Percentiles rank a stretch among this genome's conserved stretches.
These are phyloP conservation scores for Lecanicillium sp. DNA, from an alignment of 2,329 filamentous ascomycete genomes.

Conservation along the genomic window DNA sequence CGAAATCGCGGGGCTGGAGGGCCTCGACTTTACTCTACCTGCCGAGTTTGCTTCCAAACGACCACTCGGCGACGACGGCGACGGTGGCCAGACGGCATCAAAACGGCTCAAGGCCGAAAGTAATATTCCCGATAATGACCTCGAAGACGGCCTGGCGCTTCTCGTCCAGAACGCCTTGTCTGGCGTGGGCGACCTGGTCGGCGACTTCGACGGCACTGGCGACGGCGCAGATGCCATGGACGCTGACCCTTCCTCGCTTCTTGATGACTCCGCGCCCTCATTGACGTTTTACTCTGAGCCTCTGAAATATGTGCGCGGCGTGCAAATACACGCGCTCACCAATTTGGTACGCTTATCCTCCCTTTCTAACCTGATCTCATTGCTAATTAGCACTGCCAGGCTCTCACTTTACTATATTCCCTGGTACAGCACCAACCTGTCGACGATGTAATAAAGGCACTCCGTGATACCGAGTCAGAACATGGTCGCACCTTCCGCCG, in stretches of 20 bases:
- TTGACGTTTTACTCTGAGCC: conserved; percentile 28
- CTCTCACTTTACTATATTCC: conserved; percentile 7
- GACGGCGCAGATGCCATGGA: conserved; percentile 23
- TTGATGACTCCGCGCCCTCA: conserved; percentile 20
- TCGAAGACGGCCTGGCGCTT: conserved; percentile 28
- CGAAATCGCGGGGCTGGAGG: conserved; percentile 21
- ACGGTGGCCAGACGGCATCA: conserved; percentile 13
- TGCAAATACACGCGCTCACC: conserved; percentile 30
- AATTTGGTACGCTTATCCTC: conserved; percentile 27
- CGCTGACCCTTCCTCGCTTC: conserved; percentile 20
- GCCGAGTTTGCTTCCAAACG: conserved; percentile 29
- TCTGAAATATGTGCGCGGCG: conserved; percentile 27
- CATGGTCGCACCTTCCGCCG: conserved; percentile 23
- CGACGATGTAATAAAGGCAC: conserved; percentile 25
- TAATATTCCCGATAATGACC: conserved; percentile 11
- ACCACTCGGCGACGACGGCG: conserved; percentile 23
- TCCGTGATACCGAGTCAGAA: conserved; percentile 25
- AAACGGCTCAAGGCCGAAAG: conserved; percentile 7
- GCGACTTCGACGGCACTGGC: conserved; percentile 20
- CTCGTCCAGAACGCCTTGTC: conserved; percentile 33
- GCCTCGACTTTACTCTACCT: conserved; percentile 25
- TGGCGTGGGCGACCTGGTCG: conserved; percentile 29
- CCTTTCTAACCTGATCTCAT: not conserved
- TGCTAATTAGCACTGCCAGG: not conserved
- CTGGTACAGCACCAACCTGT: conserved; percentile 28